Evolutionary conservation across 2,329 filamentous ascomycete species (phyloP).

Genomic region (Apiospora marii): DNA sequence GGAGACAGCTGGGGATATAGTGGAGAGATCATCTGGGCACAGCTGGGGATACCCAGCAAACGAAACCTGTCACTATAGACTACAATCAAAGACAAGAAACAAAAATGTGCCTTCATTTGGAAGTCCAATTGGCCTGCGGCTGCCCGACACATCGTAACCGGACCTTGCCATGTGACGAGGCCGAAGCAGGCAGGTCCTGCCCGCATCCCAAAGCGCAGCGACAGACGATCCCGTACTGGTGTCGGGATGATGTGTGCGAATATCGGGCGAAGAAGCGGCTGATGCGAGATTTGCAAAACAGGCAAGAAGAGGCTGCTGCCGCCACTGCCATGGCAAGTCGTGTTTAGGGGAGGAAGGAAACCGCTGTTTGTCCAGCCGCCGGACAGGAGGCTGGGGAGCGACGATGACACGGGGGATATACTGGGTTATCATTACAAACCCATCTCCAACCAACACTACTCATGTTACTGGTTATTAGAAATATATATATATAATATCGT

Average conservation of each 20-base stretch:
- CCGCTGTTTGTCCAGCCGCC: background rate
- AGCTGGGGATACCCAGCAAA: background rate
- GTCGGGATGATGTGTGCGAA: background rate
- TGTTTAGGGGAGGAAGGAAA: background rate
- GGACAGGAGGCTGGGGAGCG: background rate
- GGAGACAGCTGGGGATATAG: background rate
- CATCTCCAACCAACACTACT: background rate
- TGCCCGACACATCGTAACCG: background rate
- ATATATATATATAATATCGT: background rate
- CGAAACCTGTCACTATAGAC: background rate
- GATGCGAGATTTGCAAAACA: background rate
- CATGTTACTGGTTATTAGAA: background rate
- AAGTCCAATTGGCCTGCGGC: constrained; percentile 1
- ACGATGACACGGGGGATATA: background rate
- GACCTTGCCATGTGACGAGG: background rate
- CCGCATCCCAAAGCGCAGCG: background rate
- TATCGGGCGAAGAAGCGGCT: background rate
- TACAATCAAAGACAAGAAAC: background rate
- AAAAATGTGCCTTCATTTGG: background rate
- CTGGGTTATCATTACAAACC: background rate
- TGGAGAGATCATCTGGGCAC: background rate
- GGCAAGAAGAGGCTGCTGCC: background rate
- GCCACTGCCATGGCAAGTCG: background rate
- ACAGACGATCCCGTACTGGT: background rate
- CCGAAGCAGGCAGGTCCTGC: background rate